A percentile compares a stretch with the other conserved stretches of the same genome.
Evolutionary conservation across 768 basidiomycete species (phyloP).

Genomic region (Tremella yokohamensis): DNA sequence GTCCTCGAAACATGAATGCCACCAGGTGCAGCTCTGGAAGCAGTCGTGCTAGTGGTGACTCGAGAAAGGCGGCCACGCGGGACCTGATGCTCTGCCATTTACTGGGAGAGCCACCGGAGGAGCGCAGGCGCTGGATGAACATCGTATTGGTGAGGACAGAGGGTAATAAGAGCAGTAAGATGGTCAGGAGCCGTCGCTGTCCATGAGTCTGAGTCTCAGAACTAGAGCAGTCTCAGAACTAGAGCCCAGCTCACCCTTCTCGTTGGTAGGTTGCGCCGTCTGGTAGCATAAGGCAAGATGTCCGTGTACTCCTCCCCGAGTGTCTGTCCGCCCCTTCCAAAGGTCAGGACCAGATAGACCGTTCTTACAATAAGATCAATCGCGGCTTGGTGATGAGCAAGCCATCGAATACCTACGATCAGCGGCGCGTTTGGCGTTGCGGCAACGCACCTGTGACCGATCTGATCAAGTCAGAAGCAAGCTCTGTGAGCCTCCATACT

Average conservation of each 20-base stretch:
- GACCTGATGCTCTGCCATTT: conserved; percentile 9
- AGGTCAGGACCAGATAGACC: conserved; percentile 45
- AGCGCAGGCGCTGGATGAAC: conserved; percentile 22
- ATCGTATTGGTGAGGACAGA: conserved; percentile 28
- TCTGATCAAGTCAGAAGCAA: conserved; percentile 41
- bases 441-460: conserved; percentile 39
- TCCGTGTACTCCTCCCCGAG: conserved; percentile 52
- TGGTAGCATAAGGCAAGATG: conserved; percentile 37
- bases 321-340: conserved; percentile 47
- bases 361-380: conserved; percentile 38
- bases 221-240: not conserved
- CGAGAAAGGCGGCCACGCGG: conserved; percentile 20
- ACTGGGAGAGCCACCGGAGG: not conserved
- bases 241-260: conserved; percentile 20
- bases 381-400: conserved; percentile 34
- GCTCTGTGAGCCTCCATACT: conserved; percentile 33
- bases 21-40: conserved; percentile 47
- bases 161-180: conserved; percentile 33
- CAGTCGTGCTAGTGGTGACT: conserved; percentile 28
- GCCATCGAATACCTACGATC: conserved; percentile 41
- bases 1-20: conserved; percentile 42
- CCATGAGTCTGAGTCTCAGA: not conserved
- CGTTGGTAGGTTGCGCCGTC: conserved; percentile 23
- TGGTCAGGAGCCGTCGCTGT: conserved; percentile 41
- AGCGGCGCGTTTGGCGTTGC: not conserved